Percentiles rank a stretch among this genome's conserved stretches.
These are phyloP conservation scores for Sclerotinia nivalis DNA, from an alignment of 2,329 filamentous ascomycete genomes.

Conservation along the genomic window DNA sequence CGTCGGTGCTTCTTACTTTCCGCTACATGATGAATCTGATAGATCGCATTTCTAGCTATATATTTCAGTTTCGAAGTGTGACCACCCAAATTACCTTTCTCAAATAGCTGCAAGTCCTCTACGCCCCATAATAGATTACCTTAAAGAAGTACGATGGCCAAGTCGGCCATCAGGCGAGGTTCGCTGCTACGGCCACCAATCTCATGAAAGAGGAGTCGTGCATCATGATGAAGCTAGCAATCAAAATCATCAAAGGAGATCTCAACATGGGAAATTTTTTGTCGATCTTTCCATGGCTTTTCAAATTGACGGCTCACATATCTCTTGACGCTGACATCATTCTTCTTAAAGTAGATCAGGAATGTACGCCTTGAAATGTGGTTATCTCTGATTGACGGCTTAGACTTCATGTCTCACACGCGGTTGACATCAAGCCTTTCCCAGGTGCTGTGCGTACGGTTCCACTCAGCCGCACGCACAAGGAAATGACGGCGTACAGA, in stretches of 20 bases:
- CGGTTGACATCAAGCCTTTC: slow-evolving; percentile 1
- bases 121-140: slow-evolving; percentile 21
- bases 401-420: neutral
- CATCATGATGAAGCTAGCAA: neutral
- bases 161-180: slow-evolving; percentile 5
- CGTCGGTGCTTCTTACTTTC: neutral
- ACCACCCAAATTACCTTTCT: slow-evolving; percentile 11
- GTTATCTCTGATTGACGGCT: slow-evolving; percentile 13
- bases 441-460: slow-evolving; percentile 7
- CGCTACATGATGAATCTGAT: slow-evolving; percentile 20
- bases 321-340: slow-evolving; percentile 8
- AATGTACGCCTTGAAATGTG: slow-evolving; percentile 15
- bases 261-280: neutral
- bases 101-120: slow-evolving; percentile 4
- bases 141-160: neutral
- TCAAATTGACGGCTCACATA: neutral
- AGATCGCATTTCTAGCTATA: slow-evolving; percentile 20
- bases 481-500: neutral
- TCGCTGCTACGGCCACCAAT: neutral
- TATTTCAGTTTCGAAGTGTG: slow-evolving; percentile 14
- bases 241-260: neutral
- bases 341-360: neutral
- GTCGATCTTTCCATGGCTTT: slow-evolving; percentile 15
- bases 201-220: slow-evolving; percentile 5
- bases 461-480: slow-evolving; percentile 12